A percentile compares a stretch with the other conserved stretches of the same genome.
phyloP scores from a whole-genome alignment of 2,329 filamentous ascomycete genomes.

The Epichloe scottii region DNA sequence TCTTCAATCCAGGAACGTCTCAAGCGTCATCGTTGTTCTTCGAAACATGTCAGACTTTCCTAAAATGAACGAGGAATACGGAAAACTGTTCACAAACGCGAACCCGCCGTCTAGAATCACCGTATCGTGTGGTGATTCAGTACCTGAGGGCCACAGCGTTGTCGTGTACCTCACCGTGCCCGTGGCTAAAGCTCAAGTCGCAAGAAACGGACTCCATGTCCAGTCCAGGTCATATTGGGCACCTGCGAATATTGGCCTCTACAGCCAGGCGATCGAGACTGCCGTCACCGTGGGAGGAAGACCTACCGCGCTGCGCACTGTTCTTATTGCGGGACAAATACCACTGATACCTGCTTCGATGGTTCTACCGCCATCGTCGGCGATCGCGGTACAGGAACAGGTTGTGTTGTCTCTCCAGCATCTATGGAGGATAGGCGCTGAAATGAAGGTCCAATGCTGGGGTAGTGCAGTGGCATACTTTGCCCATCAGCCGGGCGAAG shows the following conservation, averaged over 20 bases:
- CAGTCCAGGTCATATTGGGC: slow-evolving; percentile 95
- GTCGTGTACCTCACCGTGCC: slow-evolving; percentile 43
- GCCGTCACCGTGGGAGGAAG: slow-evolving; percentile 13
- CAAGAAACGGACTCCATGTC: slow-evolving; percentile 63
- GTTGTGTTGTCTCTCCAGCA: slow-evolving; percentile 72
- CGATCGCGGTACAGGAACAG: slow-evolving; percentile 39
- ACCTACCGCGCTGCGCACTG: slow-evolving; percentile 18
- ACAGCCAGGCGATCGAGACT: slow-evolving; percentile 72
- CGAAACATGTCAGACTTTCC: slow-evolving; percentile 71
- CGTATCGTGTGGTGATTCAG: slow-evolving; percentile 57
- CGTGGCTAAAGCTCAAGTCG: slow-evolving; percentile 11
- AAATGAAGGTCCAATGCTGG: slow-evolving; percentile 64
- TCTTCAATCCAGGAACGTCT: slow-evolving; percentile 27
- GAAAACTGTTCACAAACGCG: slow-evolving; percentile 57
- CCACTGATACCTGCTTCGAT: slow-evolving; percentile 74
- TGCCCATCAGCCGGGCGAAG: slow-evolving; percentile 23
- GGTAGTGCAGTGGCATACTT: slow-evolving; percentile 65
- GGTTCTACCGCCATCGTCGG: slow-evolving; percentile 35
- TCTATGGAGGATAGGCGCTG: slow-evolving; percentile 67
- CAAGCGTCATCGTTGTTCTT: slow-evolving; percentile 54
- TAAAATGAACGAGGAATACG: slow-evolving; percentile 63
- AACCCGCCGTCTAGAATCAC: slow-evolving; percentile 82
- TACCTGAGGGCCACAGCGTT: slow-evolving; percentile 48
- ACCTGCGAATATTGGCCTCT: slow-evolving; percentile 92
- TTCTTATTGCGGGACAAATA: slow-evolving; percentile 82